Evolutionary conservation across 192 early-diverging fungal genomes (phyloP).

Genomic region (Jimgerdemannia flammicorona): DNA sequence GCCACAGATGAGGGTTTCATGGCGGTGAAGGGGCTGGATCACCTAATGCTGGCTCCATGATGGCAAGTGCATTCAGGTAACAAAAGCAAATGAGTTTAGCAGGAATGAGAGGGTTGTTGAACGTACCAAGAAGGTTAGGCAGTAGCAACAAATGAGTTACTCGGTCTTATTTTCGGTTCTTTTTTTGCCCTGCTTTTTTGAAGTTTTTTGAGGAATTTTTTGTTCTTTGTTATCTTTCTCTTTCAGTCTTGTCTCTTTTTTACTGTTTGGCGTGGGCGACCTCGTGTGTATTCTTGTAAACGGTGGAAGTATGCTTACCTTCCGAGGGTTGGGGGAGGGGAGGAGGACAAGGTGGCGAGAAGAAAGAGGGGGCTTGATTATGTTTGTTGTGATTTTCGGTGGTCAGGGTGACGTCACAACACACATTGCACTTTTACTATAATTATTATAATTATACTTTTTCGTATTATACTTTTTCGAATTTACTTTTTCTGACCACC

Average conservation of each 20-base stretch:
- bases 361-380: not conserved
- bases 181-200: not conserved
- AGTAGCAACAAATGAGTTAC: not conserved
- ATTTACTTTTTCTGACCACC: too few relatives aligned
- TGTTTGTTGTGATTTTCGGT: not conserved
- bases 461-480: too few relatives aligned
- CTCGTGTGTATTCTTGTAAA: not conserved
- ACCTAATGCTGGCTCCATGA: not conserved
- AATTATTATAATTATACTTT: too few relatives aligned
- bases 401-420: not conserved
- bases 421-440: not conserved
- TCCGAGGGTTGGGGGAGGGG: not conserved
- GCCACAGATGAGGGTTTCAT: not conserved
- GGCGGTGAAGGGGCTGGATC: not conserved
- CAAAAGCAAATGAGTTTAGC: not conserved
- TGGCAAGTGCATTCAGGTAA: not conserved
- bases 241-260: not conserved
- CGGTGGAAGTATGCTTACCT: not conserved
- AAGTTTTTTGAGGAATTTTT: slow-evolving; percentile 1
- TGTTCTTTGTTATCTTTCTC: not conserved
- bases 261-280: not conserved
- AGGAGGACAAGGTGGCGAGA: not conserved
- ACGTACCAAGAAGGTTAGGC: not conserved
- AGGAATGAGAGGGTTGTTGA: not conserved
- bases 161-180: not conserved